phyloP scores from a whole-genome alignment of 306 rosid species.

The Dalbergia cochinchinensis region DNA sequence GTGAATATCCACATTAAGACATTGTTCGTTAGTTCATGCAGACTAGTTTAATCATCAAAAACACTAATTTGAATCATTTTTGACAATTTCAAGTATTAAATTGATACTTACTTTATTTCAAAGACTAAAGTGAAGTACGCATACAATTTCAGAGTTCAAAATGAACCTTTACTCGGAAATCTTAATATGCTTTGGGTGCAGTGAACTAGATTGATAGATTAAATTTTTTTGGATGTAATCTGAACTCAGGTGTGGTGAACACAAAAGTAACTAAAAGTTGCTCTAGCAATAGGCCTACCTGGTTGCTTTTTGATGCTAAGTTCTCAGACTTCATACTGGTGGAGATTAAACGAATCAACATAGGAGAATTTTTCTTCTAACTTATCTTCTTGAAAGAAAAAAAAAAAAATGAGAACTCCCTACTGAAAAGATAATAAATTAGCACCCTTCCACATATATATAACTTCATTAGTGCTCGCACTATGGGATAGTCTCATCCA shows the following conservation, averaged over 20 bases:
- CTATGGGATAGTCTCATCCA: background rate
- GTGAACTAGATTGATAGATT: background rate
- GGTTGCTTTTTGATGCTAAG: background rate
- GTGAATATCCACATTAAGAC: too few species aligned
- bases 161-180: too few species aligned
- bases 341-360: slow-evolving; percentile 1
- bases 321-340: background rate
- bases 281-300: background rate
- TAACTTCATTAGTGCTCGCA: background rate
- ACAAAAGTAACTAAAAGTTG: background rate
- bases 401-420: background rate
- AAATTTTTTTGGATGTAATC: too few species aligned
- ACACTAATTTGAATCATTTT: too few species aligned
- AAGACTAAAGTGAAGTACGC: too few species aligned
- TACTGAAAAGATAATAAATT: background rate
- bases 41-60: too few species aligned
- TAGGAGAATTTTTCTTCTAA: background rate
- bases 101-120: too few species aligned
- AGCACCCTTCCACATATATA: background rate
- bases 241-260: too few species aligned
- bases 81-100: too few species aligned
- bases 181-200: background rate
- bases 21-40: too few species aligned
- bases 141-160: too few species aligned
- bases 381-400: background rate